phyloP scores from a whole-genome alignment of 805 yeast species.

The Middelhovenomyces tepae region DNA sequence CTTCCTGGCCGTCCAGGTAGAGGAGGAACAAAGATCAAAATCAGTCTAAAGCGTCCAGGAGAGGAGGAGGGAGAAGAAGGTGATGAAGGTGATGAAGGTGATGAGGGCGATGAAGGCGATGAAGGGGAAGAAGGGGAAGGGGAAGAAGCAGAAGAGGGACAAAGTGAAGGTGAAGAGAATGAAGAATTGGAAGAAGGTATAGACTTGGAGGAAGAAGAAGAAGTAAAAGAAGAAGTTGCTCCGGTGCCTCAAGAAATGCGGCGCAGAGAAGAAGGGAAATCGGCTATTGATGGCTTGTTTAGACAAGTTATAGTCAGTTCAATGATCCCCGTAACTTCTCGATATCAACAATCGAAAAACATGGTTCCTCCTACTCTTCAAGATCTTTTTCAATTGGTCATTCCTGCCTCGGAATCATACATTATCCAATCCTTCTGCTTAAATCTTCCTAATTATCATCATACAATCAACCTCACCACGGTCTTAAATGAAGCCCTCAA shows the following conservation, averaged over 20 bases:
- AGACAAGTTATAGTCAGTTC: constrained; percentile 27
- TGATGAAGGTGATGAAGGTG: constrained; percentile 7
- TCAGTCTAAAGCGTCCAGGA: constrained; percentile 9
- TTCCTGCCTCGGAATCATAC: constrained; percentile 28
- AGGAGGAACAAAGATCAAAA: constrained; percentile 17
- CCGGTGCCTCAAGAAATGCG: constrained; percentile 18
- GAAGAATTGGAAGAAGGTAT: constrained; percentile 13
- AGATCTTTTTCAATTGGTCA: constrained; percentile 31
- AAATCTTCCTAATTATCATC: constrained; percentile 40
- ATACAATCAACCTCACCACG: constrained; percentile 38
- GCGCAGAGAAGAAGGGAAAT: constrained; percentile 14
- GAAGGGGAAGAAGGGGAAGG: constrained; percentile 4
- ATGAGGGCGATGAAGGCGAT: constrained; percentile 10
- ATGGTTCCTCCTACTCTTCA: constrained; percentile 20
- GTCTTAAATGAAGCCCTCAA: constrained; percentile 35
- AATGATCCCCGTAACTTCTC: constrained; percentile 25
- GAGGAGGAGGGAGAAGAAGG: constrained; percentile 6
- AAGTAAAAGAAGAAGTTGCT: constrained; percentile 9
- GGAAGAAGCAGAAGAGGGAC: constrained; percentile 8
- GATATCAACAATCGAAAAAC: constrained; percentile 23
- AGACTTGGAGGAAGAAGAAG: constrained; percentile 12
- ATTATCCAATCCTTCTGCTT: constrained; percentile 35
- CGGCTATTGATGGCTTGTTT: constrained; percentile 19
- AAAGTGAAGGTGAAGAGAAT: constrained; percentile 9
- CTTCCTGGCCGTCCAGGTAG: too few relatives aligned